Percentiles rank a stretch among this genome's conserved stretches.
Conservation (phyloP, 257 asterid genomes). For the Handroanthus guayacan region DNA sequence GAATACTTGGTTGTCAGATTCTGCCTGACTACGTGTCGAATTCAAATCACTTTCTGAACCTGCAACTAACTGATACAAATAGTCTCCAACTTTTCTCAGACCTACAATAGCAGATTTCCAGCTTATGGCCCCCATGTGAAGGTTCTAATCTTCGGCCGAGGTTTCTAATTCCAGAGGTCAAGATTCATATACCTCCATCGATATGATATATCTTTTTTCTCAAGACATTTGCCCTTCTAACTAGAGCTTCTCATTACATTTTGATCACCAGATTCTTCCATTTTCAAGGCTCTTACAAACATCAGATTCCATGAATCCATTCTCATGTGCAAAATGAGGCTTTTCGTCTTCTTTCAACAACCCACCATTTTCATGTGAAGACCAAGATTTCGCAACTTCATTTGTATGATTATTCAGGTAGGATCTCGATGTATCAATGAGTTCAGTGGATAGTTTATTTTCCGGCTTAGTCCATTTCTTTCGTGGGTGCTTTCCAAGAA, state of each 20-base stretch:
- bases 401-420: slow-evolving; percentile 25
- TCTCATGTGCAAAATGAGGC: slow-evolving; percentile 35
- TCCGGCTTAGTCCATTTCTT: slow-evolving; percentile 38
- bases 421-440: slow-evolving; percentile 24
- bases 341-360: slow-evolving; percentile 27
- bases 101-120: background rate
- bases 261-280: slow-evolving; percentile 35
- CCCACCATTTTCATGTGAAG: slow-evolving; percentile 42
- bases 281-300: slow-evolving; percentile 40
- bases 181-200: background rate
- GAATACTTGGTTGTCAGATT: background rate
- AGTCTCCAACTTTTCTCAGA: background rate
- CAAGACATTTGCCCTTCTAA: background rate
- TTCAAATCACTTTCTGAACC: slow-evolving; percentile 10
- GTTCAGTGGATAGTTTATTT: slow-evolving; percentile 29
- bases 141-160: background rate
- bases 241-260: background rate
- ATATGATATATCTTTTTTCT: background rate
- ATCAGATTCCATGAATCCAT: slow-evolving; percentile 35
- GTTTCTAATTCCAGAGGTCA: background rate
- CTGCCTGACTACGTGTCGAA: slow-evolving; percentile 10
- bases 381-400: slow-evolving; percentile 32
- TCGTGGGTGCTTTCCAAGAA: slow-evolving; percentile 60
- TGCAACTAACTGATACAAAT: background rate
- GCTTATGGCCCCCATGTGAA: background rate